A percentile compares a stretch with the other conserved stretches of the same genome.
Evolutionary conservation across 768 basidiomycete species (phyloP).

Genomic region (Termitomyces sp.): DNA sequence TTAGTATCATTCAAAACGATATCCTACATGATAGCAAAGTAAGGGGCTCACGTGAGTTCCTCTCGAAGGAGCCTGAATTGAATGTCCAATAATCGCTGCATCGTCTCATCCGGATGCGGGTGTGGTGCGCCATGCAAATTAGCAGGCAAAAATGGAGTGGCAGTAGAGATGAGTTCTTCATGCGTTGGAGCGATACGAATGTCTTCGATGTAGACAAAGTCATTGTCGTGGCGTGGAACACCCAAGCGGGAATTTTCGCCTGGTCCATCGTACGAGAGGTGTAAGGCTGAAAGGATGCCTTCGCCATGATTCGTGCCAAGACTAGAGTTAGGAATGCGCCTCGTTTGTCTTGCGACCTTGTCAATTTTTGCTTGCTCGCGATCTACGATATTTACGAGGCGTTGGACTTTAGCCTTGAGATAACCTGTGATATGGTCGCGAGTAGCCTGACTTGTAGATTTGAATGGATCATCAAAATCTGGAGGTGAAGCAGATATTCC

Average conservation of each 20-base stretch:
- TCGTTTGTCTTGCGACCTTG: constrained; percentile 13
- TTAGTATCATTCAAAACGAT: neutral
- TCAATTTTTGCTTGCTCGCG: constrained; percentile 40
- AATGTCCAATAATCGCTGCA: constrained; percentile 64
- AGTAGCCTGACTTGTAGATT: constrained; percentile 16
- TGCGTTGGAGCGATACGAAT: constrained; percentile 72
- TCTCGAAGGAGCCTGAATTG: constrained; percentile 75
- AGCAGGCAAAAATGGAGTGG: constrained; percentile 55
- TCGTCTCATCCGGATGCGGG: constrained; percentile 47
- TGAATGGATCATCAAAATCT: constrained; percentile 41
- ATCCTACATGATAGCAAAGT: neutral
- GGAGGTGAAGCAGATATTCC: constrained; percentile 32
- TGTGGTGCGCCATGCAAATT: constrained; percentile 59
- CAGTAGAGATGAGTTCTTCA: constrained; percentile 47
- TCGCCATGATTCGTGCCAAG: constrained; percentile 13
- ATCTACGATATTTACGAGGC: constrained; percentile 40
- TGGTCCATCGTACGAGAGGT: constrained; percentile 46
- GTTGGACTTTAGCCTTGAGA: constrained; percentile 27
- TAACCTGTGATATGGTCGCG: constrained; percentile 33
- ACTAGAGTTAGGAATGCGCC: neutral
- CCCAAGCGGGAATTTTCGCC: constrained; percentile 36
- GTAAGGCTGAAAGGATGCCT: constrained; percentile 33
- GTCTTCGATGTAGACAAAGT: constrained; percentile 44
- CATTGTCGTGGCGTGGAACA: constrained; percentile 68
- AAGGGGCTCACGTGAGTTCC: constrained; percentile 50